Evolutionary conservation across 1,139 yeast species (phyloP), one percentile per base, ranked within the genome.

Genomic region (Pneumocystis murina): DNA sequence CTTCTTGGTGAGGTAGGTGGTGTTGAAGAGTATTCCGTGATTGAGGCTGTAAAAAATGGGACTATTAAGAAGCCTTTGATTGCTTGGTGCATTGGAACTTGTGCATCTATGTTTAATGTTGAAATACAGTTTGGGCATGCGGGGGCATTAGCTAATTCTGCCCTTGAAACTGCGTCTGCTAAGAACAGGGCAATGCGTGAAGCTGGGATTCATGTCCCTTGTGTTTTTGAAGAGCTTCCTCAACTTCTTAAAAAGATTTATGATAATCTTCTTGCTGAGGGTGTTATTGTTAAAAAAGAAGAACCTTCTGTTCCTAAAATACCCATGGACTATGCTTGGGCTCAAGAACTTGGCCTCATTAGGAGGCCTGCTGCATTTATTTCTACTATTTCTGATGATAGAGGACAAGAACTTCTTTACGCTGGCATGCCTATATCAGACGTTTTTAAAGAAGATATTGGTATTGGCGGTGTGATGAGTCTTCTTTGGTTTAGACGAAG

Each of bases 91-190:
- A 77, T 77, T 67, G 80, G 80, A 66, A 77, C 80, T 61, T 77
- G 79, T 66, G 80, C 80, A 48, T 73, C 78, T 66, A 77, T 77
- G 80, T 76, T 77, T 73, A 78, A 75, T 72, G 78, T 80, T 59
- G 80, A 77, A 70, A 80, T 77, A 59, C 80, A 77, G 72, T 77
- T 77, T 66, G 80, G 80, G 61, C 80, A 77, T 70, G 80, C 80
- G 59, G 80, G 80, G 60, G 75, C 80, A 59, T 75, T 77, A 75
- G 80, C 80, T 68, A 77, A 77, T 76, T 75, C 79, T 59, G 76
- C 76, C 68, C 71, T 74, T 67, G 80, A 77, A 72, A 77, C 80
- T 36, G 80, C 80, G 59, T 70, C 68, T 61, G 71, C 79, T 68
- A 77, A 77, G 73, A 77, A 77, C 69, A 72, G 73, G 62, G 79